phyloP scores from a whole-genome alignment of 2,329 filamentous ascomycete species.

The Talaromyces sp. region DNA sequence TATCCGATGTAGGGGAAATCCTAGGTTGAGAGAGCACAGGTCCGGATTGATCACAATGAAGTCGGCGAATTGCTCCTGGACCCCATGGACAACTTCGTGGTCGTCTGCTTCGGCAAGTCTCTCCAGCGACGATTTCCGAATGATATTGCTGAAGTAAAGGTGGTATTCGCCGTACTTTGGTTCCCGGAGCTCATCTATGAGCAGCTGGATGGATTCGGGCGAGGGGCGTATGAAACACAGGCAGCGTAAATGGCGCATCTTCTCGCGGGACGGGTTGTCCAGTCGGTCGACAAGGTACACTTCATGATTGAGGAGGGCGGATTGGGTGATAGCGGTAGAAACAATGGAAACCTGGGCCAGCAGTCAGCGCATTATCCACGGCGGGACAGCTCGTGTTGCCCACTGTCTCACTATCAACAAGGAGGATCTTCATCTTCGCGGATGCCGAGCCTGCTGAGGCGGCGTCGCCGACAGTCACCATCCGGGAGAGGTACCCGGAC shows the following conservation, averaged over 20 bases:
- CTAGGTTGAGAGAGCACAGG: constrained; percentile 73
- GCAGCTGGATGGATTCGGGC: constrained; percentile 81
- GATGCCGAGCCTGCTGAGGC: constrained; percentile 53
- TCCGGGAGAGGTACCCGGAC: constrained; percentile 92
- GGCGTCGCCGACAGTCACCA: constrained; percentile 78
- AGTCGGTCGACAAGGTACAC: constrained; percentile 96
- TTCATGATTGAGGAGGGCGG: constrained; percentile 87
- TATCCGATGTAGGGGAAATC: constrained; percentile 65
- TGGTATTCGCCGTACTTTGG: constrained; percentile 98
- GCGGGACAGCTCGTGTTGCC: constrained; percentile 36
- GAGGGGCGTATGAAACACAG: constrained; percentile 90
- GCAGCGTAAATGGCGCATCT: constrained; percentile 95
- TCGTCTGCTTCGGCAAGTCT: constrained; percentile 93
- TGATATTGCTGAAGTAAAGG: constrained; percentile 94
- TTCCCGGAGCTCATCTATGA: constrained; percentile 92
- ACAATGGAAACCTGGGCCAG: constrained; percentile 67
- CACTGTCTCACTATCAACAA: constrained; percentile 87
- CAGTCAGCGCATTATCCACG: constrained; percentile 19
- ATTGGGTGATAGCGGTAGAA: constrained; percentile 93
- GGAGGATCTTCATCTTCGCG: constrained; percentile 96
- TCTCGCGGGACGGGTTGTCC: constrained; percentile 83
- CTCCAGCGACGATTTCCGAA: constrained; percentile 93
- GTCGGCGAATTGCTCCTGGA: constrained; percentile 96
- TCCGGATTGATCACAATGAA: constrained; percentile 94
- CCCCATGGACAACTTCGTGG: constrained; percentile 87